Percentiles rank a stretch among this genome's conserved stretches.
These are phyloP conservation scores for Xylaria sp. DNA, from an alignment of 2,329 filamentous ascomycete genomes.

Conservation along the genomic window DNA sequence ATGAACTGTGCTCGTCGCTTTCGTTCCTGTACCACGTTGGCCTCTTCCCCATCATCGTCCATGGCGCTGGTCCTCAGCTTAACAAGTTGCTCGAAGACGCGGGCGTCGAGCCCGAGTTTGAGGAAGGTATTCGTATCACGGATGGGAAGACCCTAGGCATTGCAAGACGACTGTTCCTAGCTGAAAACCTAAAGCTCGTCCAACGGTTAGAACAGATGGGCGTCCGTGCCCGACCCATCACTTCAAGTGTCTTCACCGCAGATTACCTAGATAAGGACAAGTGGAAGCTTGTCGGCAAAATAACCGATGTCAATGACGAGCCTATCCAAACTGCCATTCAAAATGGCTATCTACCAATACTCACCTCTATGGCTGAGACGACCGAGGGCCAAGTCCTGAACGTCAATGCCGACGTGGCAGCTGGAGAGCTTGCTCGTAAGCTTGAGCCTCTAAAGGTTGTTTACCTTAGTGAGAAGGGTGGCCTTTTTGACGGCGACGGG, in stretches of 20 bases:
- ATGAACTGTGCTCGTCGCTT: conserved; percentile 88
- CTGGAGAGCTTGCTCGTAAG: conserved; percentile 88
- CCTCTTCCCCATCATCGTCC: conserved; percentile 93
- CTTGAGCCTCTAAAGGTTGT: conserved; percentile 97
- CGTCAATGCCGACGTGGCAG: conserved; percentile 97
- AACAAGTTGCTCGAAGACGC: conserved; percentile 91
- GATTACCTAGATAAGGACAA: conserved; percentile 97
- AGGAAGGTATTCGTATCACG: conserved; percentile 95
- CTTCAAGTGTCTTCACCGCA: conserved; percentile 87
- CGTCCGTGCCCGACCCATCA: conserved; percentile 88
- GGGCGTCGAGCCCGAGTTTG: conserved; percentile 93
- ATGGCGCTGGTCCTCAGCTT: conserved; percentile 93
- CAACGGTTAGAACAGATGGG: conserved; percentile 91
- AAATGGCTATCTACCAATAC: conserved; percentile 89
- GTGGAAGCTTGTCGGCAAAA: conserved; percentile 95
- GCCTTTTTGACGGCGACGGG: conserved; percentile 90
- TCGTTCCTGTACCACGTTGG: conserved; percentile 95
- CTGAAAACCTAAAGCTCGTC: conserved; percentile 94
- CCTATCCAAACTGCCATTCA: conserved; percentile 92
- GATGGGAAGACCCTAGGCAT: conserved; percentile 94
- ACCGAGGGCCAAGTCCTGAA: conserved; percentile 92
- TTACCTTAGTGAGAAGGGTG: conserved; percentile 98
- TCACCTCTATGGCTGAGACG: conserved; percentile 97
- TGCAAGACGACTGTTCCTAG: conserved; percentile 90
- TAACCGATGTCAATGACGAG: conserved; percentile 89